phyloP scores from a whole-genome alignment of 1,284 basidiomycete genomes.

The Cutaneotrichosporon daszewskae region DNA sequence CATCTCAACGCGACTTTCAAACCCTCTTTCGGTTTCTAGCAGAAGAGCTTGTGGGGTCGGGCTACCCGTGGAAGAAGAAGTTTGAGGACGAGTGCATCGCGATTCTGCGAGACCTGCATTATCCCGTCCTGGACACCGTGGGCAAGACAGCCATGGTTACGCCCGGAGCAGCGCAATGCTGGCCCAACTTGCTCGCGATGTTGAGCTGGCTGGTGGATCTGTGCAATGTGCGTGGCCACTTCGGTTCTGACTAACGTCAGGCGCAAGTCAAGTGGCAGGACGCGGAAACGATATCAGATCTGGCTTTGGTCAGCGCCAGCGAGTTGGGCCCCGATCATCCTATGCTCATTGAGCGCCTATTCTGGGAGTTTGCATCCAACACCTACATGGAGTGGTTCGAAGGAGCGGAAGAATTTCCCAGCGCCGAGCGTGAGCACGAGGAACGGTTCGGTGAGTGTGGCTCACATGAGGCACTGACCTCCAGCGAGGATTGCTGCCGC shows the following conservation, averaged over 20 bases:
- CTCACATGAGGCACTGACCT: neutral
- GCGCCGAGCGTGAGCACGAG: slow-evolving; percentile 63
- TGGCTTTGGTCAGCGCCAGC: slow-evolving; percentile 50
- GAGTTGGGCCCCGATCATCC: slow-evolving; percentile 39
- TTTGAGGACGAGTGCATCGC: slow-evolving; percentile 74
- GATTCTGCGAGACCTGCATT: slow-evolving; percentile 65
- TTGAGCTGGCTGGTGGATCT: slow-evolving; percentile 81
- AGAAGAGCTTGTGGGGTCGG: slow-evolving; percentile 60
- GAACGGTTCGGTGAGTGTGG: slow-evolving; percentile 61
- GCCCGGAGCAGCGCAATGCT: slow-evolving; percentile 74
- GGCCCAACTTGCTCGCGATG: slow-evolving; percentile 73
- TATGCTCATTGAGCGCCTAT: slow-evolving; percentile 59
- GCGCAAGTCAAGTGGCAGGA: slow-evolving; percentile 53
- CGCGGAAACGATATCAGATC: slow-evolving; percentile 66
- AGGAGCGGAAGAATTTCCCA: too few species aligned
- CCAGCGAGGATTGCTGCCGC: slow-evolving; percentile 32
- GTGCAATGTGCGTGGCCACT: slow-evolving; percentile 31
- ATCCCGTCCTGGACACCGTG: slow-evolving; percentile 66
- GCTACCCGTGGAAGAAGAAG: slow-evolving; percentile 53
- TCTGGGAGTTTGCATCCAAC: slow-evolving; percentile 65
- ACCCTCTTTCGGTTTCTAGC: slow-evolving; percentile 71
- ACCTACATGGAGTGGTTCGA: slow-evolving; percentile 66
- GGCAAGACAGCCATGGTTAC: slow-evolving; percentile 77
- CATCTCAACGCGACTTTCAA: slow-evolving; percentile 75
- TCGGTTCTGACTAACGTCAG: slow-evolving; percentile 18